These are phyloP conservation scores for Grosmannia huntii DNA, from an alignment of 2,329 filamentous ascomycete genomes.

Conservation along the genomic window DNA sequence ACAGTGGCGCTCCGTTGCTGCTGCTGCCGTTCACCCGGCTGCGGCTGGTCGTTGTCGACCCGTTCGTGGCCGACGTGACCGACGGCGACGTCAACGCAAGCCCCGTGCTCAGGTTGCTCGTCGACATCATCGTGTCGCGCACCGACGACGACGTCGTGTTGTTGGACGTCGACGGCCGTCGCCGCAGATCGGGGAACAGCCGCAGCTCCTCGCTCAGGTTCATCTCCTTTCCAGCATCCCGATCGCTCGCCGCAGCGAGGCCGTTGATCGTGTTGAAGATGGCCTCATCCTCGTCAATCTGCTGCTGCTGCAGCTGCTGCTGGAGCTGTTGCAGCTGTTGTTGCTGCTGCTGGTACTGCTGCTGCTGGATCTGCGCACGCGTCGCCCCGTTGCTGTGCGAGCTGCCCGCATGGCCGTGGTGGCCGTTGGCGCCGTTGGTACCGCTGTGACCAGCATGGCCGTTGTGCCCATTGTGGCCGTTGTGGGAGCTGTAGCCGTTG, in stretches of 20 bases:
- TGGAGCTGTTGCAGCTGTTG: not conserved
- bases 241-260: conserved; percentile 7
- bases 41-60: not conserved
- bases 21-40: conserved; percentile 2
- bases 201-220: conserved; percentile 11
- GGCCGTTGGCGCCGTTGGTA: not conserved
- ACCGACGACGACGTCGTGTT: conserved; percentile 11
- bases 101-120: not conserved
- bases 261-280: conserved; percentile 1
- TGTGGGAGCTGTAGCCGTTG: not conserved
- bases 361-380: not conserved
- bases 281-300: conserved; percentile 4
- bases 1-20: conserved; percentile 2
- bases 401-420: not conserved
- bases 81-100: not conserved
- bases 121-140: conserved; percentile 5
- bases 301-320: not conserved
- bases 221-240: conserved; percentile 10
- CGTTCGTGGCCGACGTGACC: not conserved
- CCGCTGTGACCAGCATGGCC: not conserved
- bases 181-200: conserved; percentile 10
- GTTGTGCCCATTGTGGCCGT: not conserved
- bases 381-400: not conserved
- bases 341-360: not conserved
- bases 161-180: conserved; percentile 16